Conservation (phyloP, 2,329 filamentous ascomycete species). For the Sporothrix inflata region DNA sequence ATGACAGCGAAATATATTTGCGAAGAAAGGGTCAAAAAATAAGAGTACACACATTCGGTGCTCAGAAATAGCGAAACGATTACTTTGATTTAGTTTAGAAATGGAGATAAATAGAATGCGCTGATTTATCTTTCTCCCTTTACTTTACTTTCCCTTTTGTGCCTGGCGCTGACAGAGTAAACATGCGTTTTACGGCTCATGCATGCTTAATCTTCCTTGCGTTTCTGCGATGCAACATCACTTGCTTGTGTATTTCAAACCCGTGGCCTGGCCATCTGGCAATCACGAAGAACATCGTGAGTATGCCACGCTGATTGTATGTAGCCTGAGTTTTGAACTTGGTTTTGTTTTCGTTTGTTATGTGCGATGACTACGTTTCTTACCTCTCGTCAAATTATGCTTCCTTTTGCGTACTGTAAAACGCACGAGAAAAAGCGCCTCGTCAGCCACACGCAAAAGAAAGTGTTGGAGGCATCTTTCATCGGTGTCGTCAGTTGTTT, state of each 20-base stretch:
- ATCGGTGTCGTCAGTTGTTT: neutral
- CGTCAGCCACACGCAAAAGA: neutral
- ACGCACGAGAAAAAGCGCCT: neutral
- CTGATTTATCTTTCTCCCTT: neutral
- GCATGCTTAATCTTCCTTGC: neutral
- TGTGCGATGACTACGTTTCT: neutral
- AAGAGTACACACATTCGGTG: neutral
- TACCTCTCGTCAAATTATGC: neutral
- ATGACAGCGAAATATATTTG: neutral
- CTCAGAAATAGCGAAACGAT: slow-evolving; percentile 20
- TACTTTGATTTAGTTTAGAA: slow-evolving; percentile 21
- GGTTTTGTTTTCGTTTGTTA: neutral
- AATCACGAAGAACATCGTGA: neutral
- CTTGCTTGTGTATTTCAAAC: neutral
- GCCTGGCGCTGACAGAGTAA: neutral
- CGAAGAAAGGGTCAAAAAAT: neutral
- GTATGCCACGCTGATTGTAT: neutral
- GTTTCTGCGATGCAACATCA: neutral
- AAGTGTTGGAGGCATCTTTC: neutral
- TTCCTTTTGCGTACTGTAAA: neutral
- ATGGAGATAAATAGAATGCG: slow-evolving; percentile 23
- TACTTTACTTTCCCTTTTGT: neutral
- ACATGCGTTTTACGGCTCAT: neutral
- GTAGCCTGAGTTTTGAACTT: neutral
- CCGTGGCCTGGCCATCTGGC: neutral